Conservation (phyloP, 176 grass and related monocot species). For the Avena sativa region DNA sequence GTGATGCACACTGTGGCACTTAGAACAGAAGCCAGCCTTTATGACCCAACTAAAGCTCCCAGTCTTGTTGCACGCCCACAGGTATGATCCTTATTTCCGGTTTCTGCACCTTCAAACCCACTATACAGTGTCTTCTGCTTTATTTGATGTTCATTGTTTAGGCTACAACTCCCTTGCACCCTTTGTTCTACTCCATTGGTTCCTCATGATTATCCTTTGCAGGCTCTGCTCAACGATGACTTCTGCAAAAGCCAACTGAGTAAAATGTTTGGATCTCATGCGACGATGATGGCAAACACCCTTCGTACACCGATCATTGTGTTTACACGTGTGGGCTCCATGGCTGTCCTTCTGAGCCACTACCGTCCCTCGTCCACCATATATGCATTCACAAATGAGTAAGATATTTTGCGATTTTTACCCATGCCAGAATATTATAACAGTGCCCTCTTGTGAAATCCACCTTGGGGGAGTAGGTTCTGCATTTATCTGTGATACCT, state of each 20-base stretch:
- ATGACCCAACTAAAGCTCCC: constrained; percentile 46
- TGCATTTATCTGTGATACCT: not conserved
- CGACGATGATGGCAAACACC: constrained; percentile 91
- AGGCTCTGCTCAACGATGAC: constrained; percentile 57
- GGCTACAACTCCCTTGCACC: not conserved
- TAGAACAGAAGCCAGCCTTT: constrained; percentile 90
- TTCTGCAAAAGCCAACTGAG: constrained; percentile 74
- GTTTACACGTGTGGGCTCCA: constrained; percentile 96
- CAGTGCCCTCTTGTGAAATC: constrained; percentile 7
- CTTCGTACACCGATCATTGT: constrained; percentile 84
- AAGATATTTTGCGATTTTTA: constrained; percentile 35
- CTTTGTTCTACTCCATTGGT: constrained; percentile 24
- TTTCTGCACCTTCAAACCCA: constrained; percentile 35
- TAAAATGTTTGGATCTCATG: constrained; percentile 93
- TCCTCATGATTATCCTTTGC: constrained; percentile 47
- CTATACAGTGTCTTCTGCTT: constrained; percentile 5
- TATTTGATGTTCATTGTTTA: constrained; percentile 36
- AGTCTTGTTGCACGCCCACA: constrained; percentile 54
- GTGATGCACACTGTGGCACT: constrained; percentile 95
- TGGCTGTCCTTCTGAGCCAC: constrained; percentile 94
- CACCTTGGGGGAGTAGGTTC: not conserved
- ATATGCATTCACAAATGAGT: constrained; percentile 98
- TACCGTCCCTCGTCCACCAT: constrained; percentile 83
- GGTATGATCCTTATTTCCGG: constrained; percentile 41
- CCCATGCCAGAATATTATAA: not conserved